Evolutionary conservation across 177 flowering plant species (phyloP), one percentile per base, ranked within the genome.

Genomic region (Vitis hybrid): DNA sequence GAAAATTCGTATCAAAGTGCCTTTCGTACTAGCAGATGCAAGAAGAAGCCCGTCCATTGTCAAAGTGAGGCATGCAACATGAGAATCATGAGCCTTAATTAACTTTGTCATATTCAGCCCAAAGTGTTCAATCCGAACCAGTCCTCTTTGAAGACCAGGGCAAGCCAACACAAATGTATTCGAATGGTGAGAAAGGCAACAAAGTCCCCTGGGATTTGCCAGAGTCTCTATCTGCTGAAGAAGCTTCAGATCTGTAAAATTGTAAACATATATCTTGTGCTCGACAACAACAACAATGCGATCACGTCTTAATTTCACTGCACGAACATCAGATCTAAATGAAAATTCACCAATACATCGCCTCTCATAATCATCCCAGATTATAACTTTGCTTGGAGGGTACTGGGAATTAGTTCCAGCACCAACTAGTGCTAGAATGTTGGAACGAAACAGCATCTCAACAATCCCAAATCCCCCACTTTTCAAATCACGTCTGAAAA

Each of bases 321-420:
- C 94, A 73, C 97, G 90, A 71, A 94, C 92, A 68, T 93, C 97
- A 62, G 99, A 95, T 77, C 98, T 87, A 69, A 95, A 95, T 6
- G 97, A 75, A 76, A 92, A 90, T 72, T 96, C 99, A 47, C 97
- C 92, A 74, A 94, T 92, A 80, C 95, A 94, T 59, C 91, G 83
- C 70, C 92, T 92, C 68, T 92, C 95, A 75, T 92, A 94, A 84
- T 96, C 98, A 82, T 94, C 98, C 99, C 98, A 95, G 50, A 95
- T 94, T 80, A 95, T 74, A 67, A 95, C 98, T 79, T 94, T 94
- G 69, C 86, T 94, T 1, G 97, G 88, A 47, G 97, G 92, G 66
- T 90, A 92, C 58, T 84, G 95, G 7, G 89, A 78, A 80, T 92
- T 88, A 53, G 83, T 70, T 51, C 80, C 90, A 67, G 79, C 85